These are phyloP conservation scores for Dactylellina drechsleri DNA, from an alignment of 2,329 filamentous ascomycete genomes.

Conservation along the genomic window DNA sequence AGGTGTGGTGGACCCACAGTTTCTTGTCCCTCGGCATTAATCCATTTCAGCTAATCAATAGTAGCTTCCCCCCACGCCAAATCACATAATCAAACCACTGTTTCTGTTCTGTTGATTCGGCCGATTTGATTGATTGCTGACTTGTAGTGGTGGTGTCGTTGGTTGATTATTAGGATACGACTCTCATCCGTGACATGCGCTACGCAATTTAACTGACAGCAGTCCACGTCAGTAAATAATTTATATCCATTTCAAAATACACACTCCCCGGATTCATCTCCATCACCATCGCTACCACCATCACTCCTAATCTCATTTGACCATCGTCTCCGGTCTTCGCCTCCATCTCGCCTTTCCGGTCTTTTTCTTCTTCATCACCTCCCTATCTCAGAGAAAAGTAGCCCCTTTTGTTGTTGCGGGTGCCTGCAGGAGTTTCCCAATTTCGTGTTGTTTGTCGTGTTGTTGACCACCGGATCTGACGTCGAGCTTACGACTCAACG, in stretches of 20 bases:
- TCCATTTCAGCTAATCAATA: not conserved
- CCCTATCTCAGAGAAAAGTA: conserved; percentile 24
- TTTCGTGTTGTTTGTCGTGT: conserved; percentile 23
- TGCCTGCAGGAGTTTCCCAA: conserved; percentile 18
- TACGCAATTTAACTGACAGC: conserved; percentile 30
- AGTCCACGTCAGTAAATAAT: conserved; percentile 36
- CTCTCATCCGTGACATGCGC: conserved; percentile 29
- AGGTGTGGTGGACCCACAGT: conserved; percentile 22
- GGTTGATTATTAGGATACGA: not conserved
- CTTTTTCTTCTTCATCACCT: conserved; percentile 1
- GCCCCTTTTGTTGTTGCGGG: conserved; percentile 31
- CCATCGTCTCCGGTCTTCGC: conserved; percentile 6
- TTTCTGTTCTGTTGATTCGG: conserved; percentile 5
- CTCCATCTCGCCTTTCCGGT: not conserved
- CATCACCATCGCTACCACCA: not conserved
- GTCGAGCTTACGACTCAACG: conserved; percentile 13
- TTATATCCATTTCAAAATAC: not conserved
- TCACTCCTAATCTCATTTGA: not conserved
- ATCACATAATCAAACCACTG: no score
- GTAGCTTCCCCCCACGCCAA: conserved; percentile 25
- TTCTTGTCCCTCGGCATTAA: conserved; percentile 43
- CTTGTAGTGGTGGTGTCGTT: not conserved
- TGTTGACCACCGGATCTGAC: conserved; percentile 12
- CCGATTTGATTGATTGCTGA: conserved; percentile 35
- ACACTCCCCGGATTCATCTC: conserved; percentile 1